Percentiles rank a stretch among this genome's conserved stretches.
phyloP scores from a whole-genome alignment of 192 early-diverging fungal species.

The Coemansia sp. region DNA sequence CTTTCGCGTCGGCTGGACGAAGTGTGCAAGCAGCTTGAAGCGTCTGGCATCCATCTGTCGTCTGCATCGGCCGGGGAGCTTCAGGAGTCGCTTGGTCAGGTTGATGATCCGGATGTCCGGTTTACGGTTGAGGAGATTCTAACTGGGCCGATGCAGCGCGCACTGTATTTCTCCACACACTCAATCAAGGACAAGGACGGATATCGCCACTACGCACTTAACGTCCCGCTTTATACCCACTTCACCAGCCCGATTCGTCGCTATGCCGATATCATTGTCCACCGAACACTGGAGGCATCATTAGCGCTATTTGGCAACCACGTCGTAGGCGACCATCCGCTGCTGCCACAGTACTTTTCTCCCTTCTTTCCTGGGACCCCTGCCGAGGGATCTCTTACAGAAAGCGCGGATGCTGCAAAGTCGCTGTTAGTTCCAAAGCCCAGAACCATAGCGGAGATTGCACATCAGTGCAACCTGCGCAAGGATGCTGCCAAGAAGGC shows the following conservation, averaged over 20 bases:
- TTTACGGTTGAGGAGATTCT: conserved; percentile 47
- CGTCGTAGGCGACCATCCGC: conserved; percentile 36
- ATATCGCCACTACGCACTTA: conserved; percentile 92
- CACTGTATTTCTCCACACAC: conserved; percentile 94
- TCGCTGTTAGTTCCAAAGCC: conserved; percentile 23
- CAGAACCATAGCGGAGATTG: conserved; percentile 33
- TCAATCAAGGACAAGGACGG: conserved; percentile 57
- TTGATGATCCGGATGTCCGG: conserved; percentile 24
- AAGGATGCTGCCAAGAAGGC: conserved; percentile 80
- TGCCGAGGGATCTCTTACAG: conserved; percentile 20
- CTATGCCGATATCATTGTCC: conserved; percentile 96
- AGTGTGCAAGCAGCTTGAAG: conserved; percentile 45
- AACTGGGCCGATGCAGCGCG: conserved; percentile 85
- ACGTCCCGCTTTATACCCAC: conserved; percentile 92
- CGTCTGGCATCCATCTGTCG: conserved; percentile 61
- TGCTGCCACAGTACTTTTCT: conserved; percentile 37
- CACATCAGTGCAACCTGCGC: conserved; percentile 82
- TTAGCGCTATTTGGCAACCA: conserved; percentile 36
- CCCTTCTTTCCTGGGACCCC: conserved; percentile 33
- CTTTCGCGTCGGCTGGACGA: conserved; percentile 34
- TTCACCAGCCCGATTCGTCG: conserved; percentile 99
- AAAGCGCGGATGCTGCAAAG: background rate
- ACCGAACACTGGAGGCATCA: conserved; percentile 71
- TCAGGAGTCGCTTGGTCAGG: conserved; percentile 60
- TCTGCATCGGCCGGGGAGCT: conserved; percentile 57